A percentile compares a stretch with the other conserved stretches of the same genome.
Evolutionary conservation across 1,139 yeast species (phyloP).

Genomic region (Saccharomyces hybrid): DNA sequence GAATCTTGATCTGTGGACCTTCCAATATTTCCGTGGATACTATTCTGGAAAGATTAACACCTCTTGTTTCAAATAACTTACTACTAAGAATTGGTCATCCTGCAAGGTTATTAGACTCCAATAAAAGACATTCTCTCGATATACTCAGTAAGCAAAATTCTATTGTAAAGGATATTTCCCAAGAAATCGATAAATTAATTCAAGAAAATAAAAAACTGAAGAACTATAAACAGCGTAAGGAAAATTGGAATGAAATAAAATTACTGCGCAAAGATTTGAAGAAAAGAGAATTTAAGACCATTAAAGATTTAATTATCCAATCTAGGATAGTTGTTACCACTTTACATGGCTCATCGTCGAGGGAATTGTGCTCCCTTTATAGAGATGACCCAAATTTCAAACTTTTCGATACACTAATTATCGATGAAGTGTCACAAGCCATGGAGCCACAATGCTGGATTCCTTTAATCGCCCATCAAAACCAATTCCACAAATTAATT

Average conservation of each 20-base stretch:
- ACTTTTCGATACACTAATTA: slow-evolving; percentile 72
- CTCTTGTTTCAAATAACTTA: slow-evolving; percentile 41
- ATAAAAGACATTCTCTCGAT: slow-evolving; percentile 69
- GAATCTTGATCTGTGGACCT: slow-evolving; percentile 88
- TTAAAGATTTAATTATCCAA: slow-evolving; percentile 48
- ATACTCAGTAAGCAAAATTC: slow-evolving; percentile 50
- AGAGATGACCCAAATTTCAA: slow-evolving; percentile 18
- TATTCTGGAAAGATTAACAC: slow-evolving; percentile 68
- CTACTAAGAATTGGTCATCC: slow-evolving; percentile 88
- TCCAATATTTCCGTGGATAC: slow-evolving; percentile 95
- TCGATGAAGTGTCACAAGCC: slow-evolving; percentile 93
- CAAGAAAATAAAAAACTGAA: slow-evolving; percentile 56
- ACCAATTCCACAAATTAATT: slow-evolving; percentile 50
- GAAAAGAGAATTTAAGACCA: slow-evolving; percentile 55
- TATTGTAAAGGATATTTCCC: slow-evolving; percentile 57
- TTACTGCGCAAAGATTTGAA: slow-evolving; percentile 61
- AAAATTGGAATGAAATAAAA: slow-evolving; percentile 62
- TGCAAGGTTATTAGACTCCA: slow-evolving; percentile 62
- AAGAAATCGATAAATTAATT: slow-evolving; percentile 60
- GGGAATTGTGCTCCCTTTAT: slow-evolving; percentile 50
- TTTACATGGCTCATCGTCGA: slow-evolving; percentile 78
- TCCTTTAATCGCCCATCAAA: slow-evolving; percentile 60
- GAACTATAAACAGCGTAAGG: slow-evolving; percentile 54
- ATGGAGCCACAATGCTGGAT: slow-evolving; percentile 97
- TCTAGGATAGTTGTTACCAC: slow-evolving; percentile 74